Percentiles rank a stretch among this genome's conserved stretches.
Evolutionary conservation across 2,329 filamentous ascomycete species (phyloP).

Genomic region (Venturia carpophila): DNA sequence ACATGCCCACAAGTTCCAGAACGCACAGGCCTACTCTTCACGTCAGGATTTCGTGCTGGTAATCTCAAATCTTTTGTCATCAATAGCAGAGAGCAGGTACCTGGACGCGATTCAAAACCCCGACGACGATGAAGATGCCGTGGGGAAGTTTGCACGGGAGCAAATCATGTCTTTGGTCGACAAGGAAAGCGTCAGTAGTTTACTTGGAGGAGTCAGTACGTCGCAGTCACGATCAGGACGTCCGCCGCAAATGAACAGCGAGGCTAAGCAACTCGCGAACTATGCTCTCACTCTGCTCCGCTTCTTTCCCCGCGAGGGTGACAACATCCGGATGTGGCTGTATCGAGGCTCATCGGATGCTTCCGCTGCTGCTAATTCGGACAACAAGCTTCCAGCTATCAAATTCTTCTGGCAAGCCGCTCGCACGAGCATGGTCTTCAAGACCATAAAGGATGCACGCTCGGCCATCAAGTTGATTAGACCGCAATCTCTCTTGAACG

Average conservation of each 20-base stretch:
- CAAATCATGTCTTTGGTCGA: slow-evolving; percentile 67
- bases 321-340: slow-evolving; percentile 91
- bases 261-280: slow-evolving; percentile 69
- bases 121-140: slow-evolving; percentile 32
- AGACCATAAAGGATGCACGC: slow-evolving; percentile 49
- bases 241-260: slow-evolving; percentile 33
- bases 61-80: slow-evolving; percentile 49
- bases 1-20: slow-evolving; percentile 37
- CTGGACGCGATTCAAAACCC: slow-evolving; percentile 37
- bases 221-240: background rate
- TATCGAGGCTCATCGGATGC: slow-evolving; percentile 64
- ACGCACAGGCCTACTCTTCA: slow-evolving; percentile 34
- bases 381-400: slow-evolving; percentile 52
- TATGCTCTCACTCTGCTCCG: slow-evolving; percentile 80
- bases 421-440: slow-evolving; percentile 49
- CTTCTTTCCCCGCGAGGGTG: slow-evolving; percentile 71
- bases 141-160: slow-evolving; percentile 47
- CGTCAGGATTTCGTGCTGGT: slow-evolving; percentile 49
- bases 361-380: slow-evolving; percentile 20
- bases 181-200: slow-evolving; percentile 61
- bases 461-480: slow-evolving; percentile 52
- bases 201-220: slow-evolving; percentile 38
- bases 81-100: slow-evolving; percentile 48
- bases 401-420: slow-evolving; percentile 78
- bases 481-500: slow-evolving; percentile 25